phyloP scores from a whole-genome alignment of 192 early-diverging fungal species.

The Diversispora epigaea region DNA sequence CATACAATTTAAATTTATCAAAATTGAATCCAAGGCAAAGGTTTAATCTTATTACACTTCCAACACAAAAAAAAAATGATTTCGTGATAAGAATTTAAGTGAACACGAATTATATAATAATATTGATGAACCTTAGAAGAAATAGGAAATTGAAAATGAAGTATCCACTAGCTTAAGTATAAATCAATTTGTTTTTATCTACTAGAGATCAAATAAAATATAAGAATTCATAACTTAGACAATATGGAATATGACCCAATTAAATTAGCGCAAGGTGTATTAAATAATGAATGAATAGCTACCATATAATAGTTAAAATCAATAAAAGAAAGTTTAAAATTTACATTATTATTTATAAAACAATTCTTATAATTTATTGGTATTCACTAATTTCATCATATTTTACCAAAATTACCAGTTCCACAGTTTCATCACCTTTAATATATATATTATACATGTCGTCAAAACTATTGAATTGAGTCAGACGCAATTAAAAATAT shows the following conservation, averaged over 20 bases:
- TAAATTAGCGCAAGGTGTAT: background rate
- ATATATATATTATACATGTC: too few species aligned
- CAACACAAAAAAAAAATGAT: background rate
- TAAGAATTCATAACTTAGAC: background rate
- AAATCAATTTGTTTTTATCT: background rate
- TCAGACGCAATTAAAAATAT: too few species aligned
- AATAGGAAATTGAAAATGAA: background rate
- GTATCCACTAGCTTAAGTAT: background rate
- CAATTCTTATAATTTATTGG: too few species aligned
- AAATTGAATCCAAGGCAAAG: background rate
- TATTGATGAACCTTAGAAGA: background rate
- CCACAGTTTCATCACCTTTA: too few species aligned
- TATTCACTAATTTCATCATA: too few species aligned
- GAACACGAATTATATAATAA: background rate
- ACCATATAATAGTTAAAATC: too few species aligned
- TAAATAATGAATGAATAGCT: background rate
- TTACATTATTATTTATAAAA: too few species aligned
- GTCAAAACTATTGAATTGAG: too few species aligned
- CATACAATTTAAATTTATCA: background rate
- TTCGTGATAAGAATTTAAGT: background rate
- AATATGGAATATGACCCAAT: background rate
- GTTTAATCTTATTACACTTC: background rate
- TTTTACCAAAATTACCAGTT: too few species aligned
- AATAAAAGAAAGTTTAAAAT: too few species aligned
- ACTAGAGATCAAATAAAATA: background rate